Conservation (phyloP, 176 grass and related monocot species). For the Alloteropsis semialata region DNA sequence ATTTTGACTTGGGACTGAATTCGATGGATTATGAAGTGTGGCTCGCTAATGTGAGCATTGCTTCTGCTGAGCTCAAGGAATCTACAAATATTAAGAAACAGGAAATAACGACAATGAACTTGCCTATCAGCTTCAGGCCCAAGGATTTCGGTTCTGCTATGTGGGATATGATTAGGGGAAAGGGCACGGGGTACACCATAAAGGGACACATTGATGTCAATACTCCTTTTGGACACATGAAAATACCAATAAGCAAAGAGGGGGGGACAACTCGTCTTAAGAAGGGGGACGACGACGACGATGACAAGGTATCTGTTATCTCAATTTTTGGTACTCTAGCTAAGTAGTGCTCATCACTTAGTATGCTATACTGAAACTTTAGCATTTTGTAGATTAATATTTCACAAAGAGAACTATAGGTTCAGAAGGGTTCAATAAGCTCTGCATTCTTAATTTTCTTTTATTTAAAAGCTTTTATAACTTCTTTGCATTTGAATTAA, state of each 20-base stretch:
- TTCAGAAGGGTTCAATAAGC: not conserved
- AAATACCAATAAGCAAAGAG: conserved; percentile 77
- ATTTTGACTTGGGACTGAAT: conserved; percentile 82
- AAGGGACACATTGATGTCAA: conserved; percentile 88
- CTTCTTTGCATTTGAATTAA: not conserved
- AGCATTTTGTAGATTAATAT: not conserved
- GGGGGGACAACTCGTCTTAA: conserved; percentile 79
- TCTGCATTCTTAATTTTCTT: not conserved
- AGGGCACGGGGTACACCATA: conserved; percentile 78
- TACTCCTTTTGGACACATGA: conserved; percentile 88
- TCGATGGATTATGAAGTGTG: conserved; percentile 78
- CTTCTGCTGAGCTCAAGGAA: conserved; percentile 59
- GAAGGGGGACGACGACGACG: conserved; percentile 57
- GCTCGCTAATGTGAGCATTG: conserved; percentile 69
- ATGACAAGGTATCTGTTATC: conserved; percentile 50
- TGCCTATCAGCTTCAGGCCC: conserved; percentile 79
- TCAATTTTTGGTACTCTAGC: not conserved
- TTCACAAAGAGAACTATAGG: not conserved
- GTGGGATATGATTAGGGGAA: conserved; percentile 96
- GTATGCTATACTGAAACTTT: not conserved
- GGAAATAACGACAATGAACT: conserved; percentile 64
- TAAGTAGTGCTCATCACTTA: not conserved
- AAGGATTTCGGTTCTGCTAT: conserved; percentile 95
- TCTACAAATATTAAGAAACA: conserved; percentile 64
- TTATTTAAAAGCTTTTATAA: not conserved